These are phyloP conservation scores for Podosphaera fusca DNA, from an alignment of 2,329 filamentous ascomycete genomes.

Conservation along the genomic window DNA sequence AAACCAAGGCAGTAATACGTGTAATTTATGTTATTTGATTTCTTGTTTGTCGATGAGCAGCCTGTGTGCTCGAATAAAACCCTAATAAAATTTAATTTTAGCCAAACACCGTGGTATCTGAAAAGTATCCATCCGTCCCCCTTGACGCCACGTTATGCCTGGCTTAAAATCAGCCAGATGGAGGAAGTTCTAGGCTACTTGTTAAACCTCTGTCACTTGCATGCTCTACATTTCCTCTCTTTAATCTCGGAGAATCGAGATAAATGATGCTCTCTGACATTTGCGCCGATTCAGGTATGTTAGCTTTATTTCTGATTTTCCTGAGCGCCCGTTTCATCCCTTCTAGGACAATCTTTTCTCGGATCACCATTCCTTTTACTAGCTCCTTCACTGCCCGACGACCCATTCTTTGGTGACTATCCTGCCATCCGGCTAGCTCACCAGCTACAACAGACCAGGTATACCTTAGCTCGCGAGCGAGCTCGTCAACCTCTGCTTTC, in stretches of 20 bases:
- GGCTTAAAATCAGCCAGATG: not conserved
- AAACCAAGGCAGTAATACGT: not conserved
- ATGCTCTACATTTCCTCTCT: not conserved
- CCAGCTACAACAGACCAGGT: slow-evolving; percentile 83
- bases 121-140: too few relatives aligned
- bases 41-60: not conserved
- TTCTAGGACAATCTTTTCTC: slow-evolving; percentile 57
- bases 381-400: slow-evolving; percentile 52
- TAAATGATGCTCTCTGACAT: too few relatives aligned
- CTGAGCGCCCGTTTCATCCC: slow-evolving; percentile 61
- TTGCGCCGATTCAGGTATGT: not conserved
- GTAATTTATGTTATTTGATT: not conserved
- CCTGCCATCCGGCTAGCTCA: slow-evolving; percentile 86
- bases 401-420: slow-evolving; percentile 60
- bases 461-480: slow-evolving; percentile 68
- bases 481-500: slow-evolving; percentile 43
- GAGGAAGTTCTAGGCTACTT: not conserved
- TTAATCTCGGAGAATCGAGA: not conserved
- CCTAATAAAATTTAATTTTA: not conserved
- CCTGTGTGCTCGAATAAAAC: not conserved
- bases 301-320: slow-evolving; percentile 8
- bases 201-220: not conserved
- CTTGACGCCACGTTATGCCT: not conserved
- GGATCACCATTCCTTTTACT: slow-evolving; percentile 54
- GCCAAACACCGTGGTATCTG: too few relatives aligned